These are phyloP conservation scores for Beta corolliflora DNA, from an alignment of 179 eudicot genomes.

Conservation along the genomic window DNA sequence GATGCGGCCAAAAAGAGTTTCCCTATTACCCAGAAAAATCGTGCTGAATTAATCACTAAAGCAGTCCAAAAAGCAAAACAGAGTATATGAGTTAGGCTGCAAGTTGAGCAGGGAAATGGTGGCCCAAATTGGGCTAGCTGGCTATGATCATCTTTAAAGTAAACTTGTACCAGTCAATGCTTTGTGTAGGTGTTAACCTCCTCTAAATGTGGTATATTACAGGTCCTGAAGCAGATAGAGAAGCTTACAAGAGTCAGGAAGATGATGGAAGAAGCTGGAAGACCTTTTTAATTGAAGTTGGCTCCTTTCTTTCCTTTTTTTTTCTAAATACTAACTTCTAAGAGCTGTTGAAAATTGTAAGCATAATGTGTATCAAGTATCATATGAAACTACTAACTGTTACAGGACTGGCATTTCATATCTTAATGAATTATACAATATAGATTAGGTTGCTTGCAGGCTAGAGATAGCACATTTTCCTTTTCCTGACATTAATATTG, in stretches of 20 bases:
- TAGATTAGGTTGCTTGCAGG: conserved; percentile 24
- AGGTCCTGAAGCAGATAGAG: conserved; percentile 77
- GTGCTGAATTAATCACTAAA: too few species aligned
- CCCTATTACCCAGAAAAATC: too few species aligned
- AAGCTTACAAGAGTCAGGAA: conserved; percentile 72
- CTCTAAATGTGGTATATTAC: conserved; percentile 5
- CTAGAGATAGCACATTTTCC: conserved; percentile 22
- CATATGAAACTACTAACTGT: not conserved
- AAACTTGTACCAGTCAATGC: not conserved
- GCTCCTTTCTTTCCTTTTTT: not conserved
- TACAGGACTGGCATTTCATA: not conserved
- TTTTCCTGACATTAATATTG: conserved; percentile 1
- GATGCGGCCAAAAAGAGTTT: too few species aligned
- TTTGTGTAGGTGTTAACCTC: not conserved
- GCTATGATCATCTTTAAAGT: not conserved
- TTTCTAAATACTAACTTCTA: too few species aligned
- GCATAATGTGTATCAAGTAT: not conserved
- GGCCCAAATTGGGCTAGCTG: too few species aligned
- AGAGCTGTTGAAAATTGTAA: conserved; percentile 4
- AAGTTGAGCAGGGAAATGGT: too few species aligned
- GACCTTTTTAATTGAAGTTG: conserved; percentile 55
- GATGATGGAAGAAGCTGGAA: conserved; percentile 95
- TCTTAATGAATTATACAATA: not conserved
- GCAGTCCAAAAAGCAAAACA: too few species aligned
- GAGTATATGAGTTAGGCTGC: too few species aligned